These are phyloP conservation scores for Stagonosporopsis tanaceti DNA, from an alignment of 2,329 filamentous ascomycete species.

Conservation along the genomic window DNA sequence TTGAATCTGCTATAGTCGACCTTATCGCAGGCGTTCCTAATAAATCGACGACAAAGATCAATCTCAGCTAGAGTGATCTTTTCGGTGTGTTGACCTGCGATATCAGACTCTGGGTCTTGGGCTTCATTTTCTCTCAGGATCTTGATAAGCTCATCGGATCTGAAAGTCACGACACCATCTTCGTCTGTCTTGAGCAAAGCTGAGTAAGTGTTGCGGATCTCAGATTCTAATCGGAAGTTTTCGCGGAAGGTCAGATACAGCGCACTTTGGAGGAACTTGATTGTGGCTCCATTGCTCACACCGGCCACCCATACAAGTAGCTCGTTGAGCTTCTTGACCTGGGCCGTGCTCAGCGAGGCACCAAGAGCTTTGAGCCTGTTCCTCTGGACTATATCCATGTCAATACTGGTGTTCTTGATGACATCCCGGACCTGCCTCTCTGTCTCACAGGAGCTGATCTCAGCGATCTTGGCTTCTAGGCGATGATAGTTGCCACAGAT, in stretches of 20 bases:
- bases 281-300: not conserved
- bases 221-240: slow-evolving; percentile 11
- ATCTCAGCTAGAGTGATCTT: slow-evolving; percentile 13
- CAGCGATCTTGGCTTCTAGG: slow-evolving; percentile 23
- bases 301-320: slow-evolving; percentile 27
- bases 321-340: slow-evolving; percentile 20
- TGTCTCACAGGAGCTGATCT: slow-evolving; percentile 27
- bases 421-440: slow-evolving; percentile 21
- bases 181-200: slow-evolving; percentile 15
- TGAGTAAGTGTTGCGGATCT: slow-evolving; percentile 11
- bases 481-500: slow-evolving; percentile 18
- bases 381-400: slow-evolving; percentile 9
- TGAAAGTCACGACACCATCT: slow-evolving; percentile 9
- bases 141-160: slow-evolving; percentile 7
- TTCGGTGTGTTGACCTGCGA: not conserved
- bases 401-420: slow-evolving; percentile 19
- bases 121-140: not conserved
- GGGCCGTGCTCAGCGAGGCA: slow-evolving; percentile 12
- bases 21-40: slow-evolving; percentile 12
- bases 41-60: slow-evolving; percentile 17
- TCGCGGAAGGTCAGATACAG: slow-evolving; percentile 17
- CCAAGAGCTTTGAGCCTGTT: slow-evolving; percentile 3
- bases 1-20: slow-evolving; percentile 19
- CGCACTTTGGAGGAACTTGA: slow-evolving; percentile 22
- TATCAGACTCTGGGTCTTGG: too few species aligned